These are phyloP conservation scores for Prosopis cineraria DNA, from an alignment of 306 rosid species.

Conservation along the genomic window DNA sequence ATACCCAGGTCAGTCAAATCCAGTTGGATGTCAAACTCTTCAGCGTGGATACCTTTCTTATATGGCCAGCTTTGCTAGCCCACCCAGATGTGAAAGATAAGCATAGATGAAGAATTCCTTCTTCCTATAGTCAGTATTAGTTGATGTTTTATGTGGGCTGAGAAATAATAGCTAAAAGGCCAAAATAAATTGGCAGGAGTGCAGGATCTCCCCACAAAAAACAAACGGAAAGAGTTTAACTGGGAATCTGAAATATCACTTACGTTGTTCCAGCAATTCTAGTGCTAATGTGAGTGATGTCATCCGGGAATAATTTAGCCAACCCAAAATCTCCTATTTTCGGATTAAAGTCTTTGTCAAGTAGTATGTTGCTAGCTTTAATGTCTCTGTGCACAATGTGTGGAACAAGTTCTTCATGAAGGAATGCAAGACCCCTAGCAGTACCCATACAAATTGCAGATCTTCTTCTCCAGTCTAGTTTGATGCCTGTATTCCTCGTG, in stretches of 20 bases:
- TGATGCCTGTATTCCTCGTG: slow-evolving; percentile 35
- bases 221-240: slow-evolving; percentile 30
- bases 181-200: not conserved
- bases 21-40: not conserved
- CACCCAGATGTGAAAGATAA: slow-evolving; percentile 10
- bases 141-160: not conserved
- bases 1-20: not conserved
- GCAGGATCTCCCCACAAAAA: slow-evolving; percentile 20
- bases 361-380: slow-evolving; percentile 92
- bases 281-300: slow-evolving; percentile 94
- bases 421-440: slow-evolving; percentile 82
- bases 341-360: slow-evolving; percentile 70
- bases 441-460: slow-evolving; percentile 73
- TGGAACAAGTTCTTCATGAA: slow-evolving; percentile 88
- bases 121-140: not conserved
- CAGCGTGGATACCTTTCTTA: not conserved
- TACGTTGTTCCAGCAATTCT: slow-evolving; percentile 99
- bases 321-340: slow-evolving; percentile 97
- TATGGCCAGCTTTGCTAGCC: slow-evolving; percentile 9
- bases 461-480: slow-evolving; percentile 81
- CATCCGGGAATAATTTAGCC: slow-evolving; percentile 95
- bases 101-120: slow-evolving; percentile 24
- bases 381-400: slow-evolving; percentile 96
- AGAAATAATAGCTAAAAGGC: slow-evolving; percentile 2
- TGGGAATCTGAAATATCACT: slow-evolving; percentile 39